Percentiles rank a stretch among this genome's conserved stretches.
These are phyloP conservation scores for Helotiales sp. DNA, from an alignment of 2,329 filamentous ascomycete genomes.

Conservation along the genomic window DNA sequence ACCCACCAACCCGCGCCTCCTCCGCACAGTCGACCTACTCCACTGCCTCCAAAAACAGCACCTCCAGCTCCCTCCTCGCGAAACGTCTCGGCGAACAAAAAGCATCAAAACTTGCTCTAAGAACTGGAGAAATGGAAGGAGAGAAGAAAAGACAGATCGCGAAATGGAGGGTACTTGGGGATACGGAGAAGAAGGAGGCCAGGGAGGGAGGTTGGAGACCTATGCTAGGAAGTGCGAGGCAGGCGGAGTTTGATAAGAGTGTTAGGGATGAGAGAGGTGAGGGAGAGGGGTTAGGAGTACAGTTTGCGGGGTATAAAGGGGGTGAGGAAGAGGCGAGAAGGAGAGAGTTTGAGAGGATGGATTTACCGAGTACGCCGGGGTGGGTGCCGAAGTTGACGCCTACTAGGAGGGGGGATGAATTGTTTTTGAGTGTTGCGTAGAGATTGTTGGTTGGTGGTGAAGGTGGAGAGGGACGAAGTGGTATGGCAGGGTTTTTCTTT, in stretches of 20 bases:
- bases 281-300: background rate
- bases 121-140: conserved; percentile 17
- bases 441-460: too few relatives aligned
- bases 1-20: conserved; percentile 16
- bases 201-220: conserved; percentile 31
- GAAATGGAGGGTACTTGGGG: conserved; percentile 30
- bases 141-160: conserved; percentile 23
- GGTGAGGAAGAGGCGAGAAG: background rate
- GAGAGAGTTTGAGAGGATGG: conserved; percentile 20
- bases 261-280: background rate
- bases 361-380: conserved; percentile 49
- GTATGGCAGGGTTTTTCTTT: background rate
- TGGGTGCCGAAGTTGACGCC: conserved; percentile 69
- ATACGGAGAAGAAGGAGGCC: conserved; percentile 25
- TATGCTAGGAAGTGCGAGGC: conserved; percentile 11
- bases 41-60: conserved; percentile 25
- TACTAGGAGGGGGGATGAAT: conserved; percentile 63
- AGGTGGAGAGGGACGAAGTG: background rate
- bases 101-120: conserved; percentile 44
- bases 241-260: background rate
- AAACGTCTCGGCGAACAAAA: conserved; percentile 53
- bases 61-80: conserved; percentile 47
- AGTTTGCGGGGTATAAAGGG: background rate
- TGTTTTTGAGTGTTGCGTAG: conserved; percentile 58
- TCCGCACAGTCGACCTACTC: conserved; percentile 3